Conservation (phyloP, 345 rosid species). For the Sisymbrium irio region DNA sequence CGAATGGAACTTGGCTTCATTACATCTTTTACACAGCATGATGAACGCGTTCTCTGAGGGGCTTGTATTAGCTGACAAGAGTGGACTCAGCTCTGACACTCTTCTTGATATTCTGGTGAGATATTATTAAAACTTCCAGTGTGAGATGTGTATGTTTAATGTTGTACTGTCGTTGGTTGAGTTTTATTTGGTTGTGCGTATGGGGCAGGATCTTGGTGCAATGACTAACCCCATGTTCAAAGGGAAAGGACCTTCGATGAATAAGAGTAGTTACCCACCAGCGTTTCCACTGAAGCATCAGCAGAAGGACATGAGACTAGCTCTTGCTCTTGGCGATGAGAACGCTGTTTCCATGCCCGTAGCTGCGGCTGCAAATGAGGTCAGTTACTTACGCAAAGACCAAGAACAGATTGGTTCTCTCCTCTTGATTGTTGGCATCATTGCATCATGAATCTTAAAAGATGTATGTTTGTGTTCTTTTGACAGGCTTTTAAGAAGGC, state of each 20-base stretch:
- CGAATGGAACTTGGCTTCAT: background rate
- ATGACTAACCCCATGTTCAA: constrained; percentile 80
- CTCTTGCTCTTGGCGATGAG: constrained; percentile 96
- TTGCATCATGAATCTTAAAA: background rate
- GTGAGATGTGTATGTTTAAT: background rate
- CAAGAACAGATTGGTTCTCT: background rate
- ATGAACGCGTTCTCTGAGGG: constrained; percentile 96
- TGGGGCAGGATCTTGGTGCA: constrained; percentile 72
- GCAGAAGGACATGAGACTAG: constrained; percentile 94
- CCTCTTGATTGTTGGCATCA: background rate
- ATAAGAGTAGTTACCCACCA: constrained; percentile 57
- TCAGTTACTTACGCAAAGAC: constrained; percentile 5
- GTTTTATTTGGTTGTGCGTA: background rate
- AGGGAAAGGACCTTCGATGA: constrained; percentile 86
- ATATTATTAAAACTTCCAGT: background rate
- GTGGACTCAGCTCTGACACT: constrained; percentile 67
- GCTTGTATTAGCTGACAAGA: constrained; percentile 73
- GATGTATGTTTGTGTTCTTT: background rate
- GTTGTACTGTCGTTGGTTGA: background rate
- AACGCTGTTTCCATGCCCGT: constrained; percentile 86
- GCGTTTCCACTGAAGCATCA: constrained; percentile 91
- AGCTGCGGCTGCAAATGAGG: constrained; percentile 96
- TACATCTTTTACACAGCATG: constrained; percentile 31
- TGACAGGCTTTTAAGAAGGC: constrained; percentile 90
- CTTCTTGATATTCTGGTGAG: constrained; percentile 82